Evolutionary conservation across 1,284 basidiomycete species (phyloP).

Genomic region (Moesziomyces sp.): DNA sequence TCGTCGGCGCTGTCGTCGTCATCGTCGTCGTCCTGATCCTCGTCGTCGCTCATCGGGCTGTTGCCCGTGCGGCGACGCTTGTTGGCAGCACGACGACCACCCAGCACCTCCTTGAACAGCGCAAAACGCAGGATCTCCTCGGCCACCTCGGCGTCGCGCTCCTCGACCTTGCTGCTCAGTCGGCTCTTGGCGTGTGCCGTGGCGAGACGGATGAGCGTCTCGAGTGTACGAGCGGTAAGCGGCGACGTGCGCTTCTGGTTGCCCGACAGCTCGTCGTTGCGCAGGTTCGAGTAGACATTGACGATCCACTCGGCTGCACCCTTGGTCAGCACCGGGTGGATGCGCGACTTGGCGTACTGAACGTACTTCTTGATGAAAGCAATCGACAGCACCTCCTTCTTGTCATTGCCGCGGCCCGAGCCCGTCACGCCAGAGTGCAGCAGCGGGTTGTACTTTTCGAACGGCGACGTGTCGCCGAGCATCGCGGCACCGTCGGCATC

Average conservation of each 20-base stretch:
- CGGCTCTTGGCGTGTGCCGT: slow-evolving; percentile 98
- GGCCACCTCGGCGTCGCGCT: slow-evolving; percentile 86
- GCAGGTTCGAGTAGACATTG: slow-evolving; percentile 87
- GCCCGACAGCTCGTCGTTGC: slow-evolving; percentile 90
- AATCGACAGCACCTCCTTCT: slow-evolving; percentile 88
- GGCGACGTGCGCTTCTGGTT: slow-evolving; percentile 97
- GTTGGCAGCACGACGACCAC: slow-evolving; percentile 72
- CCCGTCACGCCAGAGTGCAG: slow-evolving; percentile 83
- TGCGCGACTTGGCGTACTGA: slow-evolving; percentile 89
- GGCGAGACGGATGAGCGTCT: slow-evolving; percentile 96
- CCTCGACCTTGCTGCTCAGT: slow-evolving; percentile 84
- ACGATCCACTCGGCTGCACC: slow-evolving; percentile 95
- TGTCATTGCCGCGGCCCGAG: slow-evolving; percentile 32
- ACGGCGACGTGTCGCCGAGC: slow-evolving; percentile 59
- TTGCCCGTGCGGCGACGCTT: slow-evolving; percentile 67
- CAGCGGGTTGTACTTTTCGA: slow-evolving; percentile 96
- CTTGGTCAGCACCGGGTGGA: slow-evolving; percentile 81
- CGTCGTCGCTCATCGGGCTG: slow-evolving; percentile 51
- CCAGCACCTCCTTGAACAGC: slow-evolving; percentile 95
- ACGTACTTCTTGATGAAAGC: slow-evolving; percentile 98
- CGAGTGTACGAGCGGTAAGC: slow-evolving; percentile 95
- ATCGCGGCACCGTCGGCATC: slow-evolving; percentile 56
- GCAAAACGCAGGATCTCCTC: slow-evolving; percentile 97
- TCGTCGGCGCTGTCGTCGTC: slow-evolving; percentile 53
- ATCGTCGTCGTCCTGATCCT: slow-evolving; percentile 37